These are phyloP conservation scores for Deinandra increscens DNA, from an alignment of 129 eudicot species.

Conservation along the genomic window DNA sequence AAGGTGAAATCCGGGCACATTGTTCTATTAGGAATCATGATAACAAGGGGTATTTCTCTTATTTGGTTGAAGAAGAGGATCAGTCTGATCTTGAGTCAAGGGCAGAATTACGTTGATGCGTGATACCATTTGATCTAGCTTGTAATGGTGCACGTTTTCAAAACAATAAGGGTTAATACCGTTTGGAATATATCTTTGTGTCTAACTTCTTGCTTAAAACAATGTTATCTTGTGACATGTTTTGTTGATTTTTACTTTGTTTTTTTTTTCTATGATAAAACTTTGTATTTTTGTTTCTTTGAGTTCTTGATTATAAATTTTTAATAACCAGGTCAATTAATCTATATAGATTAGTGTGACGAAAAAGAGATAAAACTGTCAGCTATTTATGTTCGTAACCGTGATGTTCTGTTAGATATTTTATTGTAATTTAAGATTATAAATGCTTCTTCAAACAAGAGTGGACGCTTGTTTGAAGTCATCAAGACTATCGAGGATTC, in stretches of 20 bases:
- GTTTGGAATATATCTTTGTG: constrained; percentile 14
- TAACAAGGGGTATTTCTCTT: constrained; percentile 36
- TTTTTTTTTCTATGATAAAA: too few species aligned
- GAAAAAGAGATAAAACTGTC: too few species aligned
- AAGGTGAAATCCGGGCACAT: constrained; percentile 56
- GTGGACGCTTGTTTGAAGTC: too few species aligned
- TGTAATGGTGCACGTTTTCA: background rate
- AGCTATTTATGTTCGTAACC: too few species aligned
- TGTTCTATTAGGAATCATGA: constrained; percentile 50
- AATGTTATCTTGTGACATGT: background rate
- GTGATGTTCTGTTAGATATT: too few species aligned
- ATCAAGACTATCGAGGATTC: too few species aligned
- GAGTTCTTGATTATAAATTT: background rate
- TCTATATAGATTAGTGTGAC: too few species aligned
- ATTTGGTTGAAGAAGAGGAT: constrained; percentile 36
- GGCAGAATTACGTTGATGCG: constrained; percentile 35
- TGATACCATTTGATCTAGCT: background rate
- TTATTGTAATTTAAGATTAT: too few species aligned
- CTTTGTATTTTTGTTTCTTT: background rate
- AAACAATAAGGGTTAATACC: background rate
- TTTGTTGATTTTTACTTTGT: background rate
- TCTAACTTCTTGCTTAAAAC: constrained; percentile 4
- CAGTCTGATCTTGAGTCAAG: constrained; percentile 29
- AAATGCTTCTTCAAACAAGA: too few species aligned
- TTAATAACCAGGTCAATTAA: background rate